Evolutionary conservation across 2,329 filamentous ascomycete species (phyloP).

Genomic region (Fusarium sp.): DNA sequence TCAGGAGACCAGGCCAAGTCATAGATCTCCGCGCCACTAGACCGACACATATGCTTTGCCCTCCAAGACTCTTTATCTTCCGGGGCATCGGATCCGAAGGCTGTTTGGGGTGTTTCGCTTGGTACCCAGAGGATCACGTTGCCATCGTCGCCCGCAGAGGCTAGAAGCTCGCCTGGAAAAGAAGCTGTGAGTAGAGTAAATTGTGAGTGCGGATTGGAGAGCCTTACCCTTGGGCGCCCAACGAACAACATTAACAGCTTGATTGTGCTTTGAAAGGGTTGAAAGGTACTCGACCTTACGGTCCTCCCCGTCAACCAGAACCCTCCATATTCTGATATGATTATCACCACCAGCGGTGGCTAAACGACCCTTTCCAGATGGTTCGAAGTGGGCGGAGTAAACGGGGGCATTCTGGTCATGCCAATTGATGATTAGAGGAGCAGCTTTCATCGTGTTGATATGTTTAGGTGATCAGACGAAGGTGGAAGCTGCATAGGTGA

Average conservation of each 20-base stretch:
- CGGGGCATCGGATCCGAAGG: slow-evolving; percentile 82
- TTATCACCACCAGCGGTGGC: slow-evolving; percentile 97
- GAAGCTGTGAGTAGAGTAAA: slow-evolving; percentile 25
- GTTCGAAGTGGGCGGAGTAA: slow-evolving; percentile 97
- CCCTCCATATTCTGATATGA: slow-evolving; percentile 93
- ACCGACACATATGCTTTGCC: slow-evolving; percentile 97
- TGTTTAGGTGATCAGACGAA: slow-evolving; percentile 39
- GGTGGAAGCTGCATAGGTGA: slow-evolving; percentile 45
- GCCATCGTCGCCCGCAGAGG: slow-evolving; percentile 95
- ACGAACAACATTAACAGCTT: slow-evolving; percentile 96
- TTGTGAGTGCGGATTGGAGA: not conserved
- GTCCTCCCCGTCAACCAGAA: slow-evolving; percentile 85
- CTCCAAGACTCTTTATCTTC: slow-evolving; percentile 98
- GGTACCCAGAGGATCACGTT: slow-evolving; percentile 98
- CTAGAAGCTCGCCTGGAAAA: slow-evolving; percentile 82
- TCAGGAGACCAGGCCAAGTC: slow-evolving; percentile 99
- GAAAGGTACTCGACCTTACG: slow-evolving; percentile 91
- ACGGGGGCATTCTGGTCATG: slow-evolving; percentile 97
- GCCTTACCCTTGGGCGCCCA: slow-evolving; percentile 89
- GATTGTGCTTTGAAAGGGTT: slow-evolving; percentile 91
- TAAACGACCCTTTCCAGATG: slow-evolving; percentile 86
- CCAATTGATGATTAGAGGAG: slow-evolving; percentile 97
- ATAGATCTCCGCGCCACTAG: slow-evolving; percentile 95
- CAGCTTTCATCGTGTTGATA: slow-evolving; percentile 82
- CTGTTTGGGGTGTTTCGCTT: slow-evolving; percentile 74